Conservation (phyloP, 2,329 filamentous ascomycete genomes). For the Diaporthe ilicicola region DNA sequence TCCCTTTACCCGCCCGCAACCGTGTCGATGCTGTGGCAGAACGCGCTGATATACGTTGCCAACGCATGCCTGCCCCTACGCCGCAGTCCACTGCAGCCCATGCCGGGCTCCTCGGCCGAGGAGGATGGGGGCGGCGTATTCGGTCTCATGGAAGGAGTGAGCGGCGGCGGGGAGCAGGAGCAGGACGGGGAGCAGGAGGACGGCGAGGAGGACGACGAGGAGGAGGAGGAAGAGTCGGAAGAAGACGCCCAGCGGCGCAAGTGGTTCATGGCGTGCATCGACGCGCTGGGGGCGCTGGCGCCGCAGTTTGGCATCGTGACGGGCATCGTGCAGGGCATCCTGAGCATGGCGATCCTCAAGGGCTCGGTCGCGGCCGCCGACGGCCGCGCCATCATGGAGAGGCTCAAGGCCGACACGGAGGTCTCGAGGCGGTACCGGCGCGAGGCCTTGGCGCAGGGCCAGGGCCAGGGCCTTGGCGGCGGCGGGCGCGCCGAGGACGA, state of each 20-base stretch:
- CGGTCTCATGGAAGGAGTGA: neutral
- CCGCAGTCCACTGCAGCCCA: neutral
- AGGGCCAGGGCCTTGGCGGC: too few species aligned
- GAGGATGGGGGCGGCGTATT: neutral
- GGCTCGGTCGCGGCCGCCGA: slow-evolving; percentile 31
- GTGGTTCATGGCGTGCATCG: slow-evolving; percentile 41
- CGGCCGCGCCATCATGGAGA: slow-evolving; percentile 25
- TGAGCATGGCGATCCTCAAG: slow-evolving; percentile 38
- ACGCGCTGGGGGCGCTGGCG: slow-evolving; percentile 39
- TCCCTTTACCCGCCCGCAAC: slow-evolving; percentile 27
- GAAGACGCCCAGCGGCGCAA: slow-evolving; percentile 34
- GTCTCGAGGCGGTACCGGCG: neutral
- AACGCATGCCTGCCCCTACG: slow-evolving; percentile 36
- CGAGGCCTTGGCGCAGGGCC: neutral
- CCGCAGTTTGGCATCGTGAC: slow-evolving; percentile 38
- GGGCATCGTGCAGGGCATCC: slow-evolving; percentile 38
- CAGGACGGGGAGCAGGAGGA: too few species aligned
- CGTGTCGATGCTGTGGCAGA: slow-evolving; percentile 39
- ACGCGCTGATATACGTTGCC: slow-evolving; percentile 41
- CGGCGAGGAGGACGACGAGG: neutral
- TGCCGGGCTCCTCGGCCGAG: neutral
- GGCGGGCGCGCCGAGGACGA: too few species aligned
- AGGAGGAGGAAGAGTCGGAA: neutral
- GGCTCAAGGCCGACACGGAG: neutral
- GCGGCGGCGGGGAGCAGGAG: neutral